Evolutionary conservation across 2,329 filamentous ascomycete genomes (phyloP).

Genomic region (Bertia moriformis): DNA sequence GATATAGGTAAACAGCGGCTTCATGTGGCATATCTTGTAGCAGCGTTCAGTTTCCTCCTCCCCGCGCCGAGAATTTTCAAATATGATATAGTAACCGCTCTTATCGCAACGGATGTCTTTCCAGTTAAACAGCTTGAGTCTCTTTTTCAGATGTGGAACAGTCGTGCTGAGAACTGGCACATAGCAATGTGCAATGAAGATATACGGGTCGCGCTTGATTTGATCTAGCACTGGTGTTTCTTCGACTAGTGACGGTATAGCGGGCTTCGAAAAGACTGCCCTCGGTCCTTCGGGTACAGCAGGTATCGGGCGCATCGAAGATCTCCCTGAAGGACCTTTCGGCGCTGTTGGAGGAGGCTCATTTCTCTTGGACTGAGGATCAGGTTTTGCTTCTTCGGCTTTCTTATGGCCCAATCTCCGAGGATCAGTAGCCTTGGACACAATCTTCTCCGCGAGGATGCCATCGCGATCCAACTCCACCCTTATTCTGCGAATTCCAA

Average conservation of each 20-base stretch:
- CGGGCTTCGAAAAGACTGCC: constrained; percentile 8
- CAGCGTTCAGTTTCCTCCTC: constrained; percentile 47
- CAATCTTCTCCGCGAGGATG: constrained; percentile 33
- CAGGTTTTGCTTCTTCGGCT: constrained; percentile 5
- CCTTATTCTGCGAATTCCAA: constrained; percentile 38
- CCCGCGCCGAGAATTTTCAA: constrained; percentile 47
- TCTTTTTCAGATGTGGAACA: constrained; percentile 47
- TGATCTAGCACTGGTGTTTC: constrained; percentile 39
- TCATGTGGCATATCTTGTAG: constrained; percentile 43
- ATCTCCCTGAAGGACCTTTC: constrained; percentile 42
- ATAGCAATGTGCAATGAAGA: constrained; percentile 49
- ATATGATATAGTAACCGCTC: constrained; percentile 49
- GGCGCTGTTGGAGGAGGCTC: constrained; percentile 47
- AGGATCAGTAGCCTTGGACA: constrained; percentile 17
- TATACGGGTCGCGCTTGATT: constrained; percentile 50
- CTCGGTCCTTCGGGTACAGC: not conserved
- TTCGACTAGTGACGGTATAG: constrained; percentile 34
- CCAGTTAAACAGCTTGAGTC: constrained; percentile 45
- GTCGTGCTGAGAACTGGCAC: constrained; percentile 50
- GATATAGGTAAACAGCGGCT: constrained; percentile 47
- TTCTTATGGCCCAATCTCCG: not conserved
- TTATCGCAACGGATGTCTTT: constrained; percentile 42
- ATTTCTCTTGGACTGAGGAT: constrained; percentile 19
- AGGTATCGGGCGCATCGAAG: not conserved
- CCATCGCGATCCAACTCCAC: constrained; percentile 49